A percentile compares a stretch with the other conserved stretches of the same genome.
Evolutionary conservation across 805 yeast genomes (phyloP).

Genomic region (Maudiozyma barnettii): DNA sequence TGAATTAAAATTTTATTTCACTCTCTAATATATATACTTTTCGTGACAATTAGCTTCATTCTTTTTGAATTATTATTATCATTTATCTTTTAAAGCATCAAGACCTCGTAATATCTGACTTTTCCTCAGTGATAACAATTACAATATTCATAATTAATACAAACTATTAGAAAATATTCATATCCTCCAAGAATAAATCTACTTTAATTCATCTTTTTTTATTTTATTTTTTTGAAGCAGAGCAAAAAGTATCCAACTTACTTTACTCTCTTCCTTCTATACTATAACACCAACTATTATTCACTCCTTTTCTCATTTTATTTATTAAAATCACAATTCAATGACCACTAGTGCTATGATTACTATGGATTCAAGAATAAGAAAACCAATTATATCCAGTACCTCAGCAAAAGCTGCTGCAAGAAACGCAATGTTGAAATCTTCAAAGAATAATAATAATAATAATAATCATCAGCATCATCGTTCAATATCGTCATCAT

Average conservation of each 20-base stretch:
- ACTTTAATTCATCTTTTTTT: too few relatives aligned
- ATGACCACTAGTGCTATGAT: conserved; percentile 1
- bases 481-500: background rate
- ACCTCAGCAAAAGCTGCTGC: conserved; percentile 22
- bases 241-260: background rate
- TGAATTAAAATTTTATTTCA: too few relatives aligned
- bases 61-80: too few relatives aligned
- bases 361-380: conserved; percentile 1
- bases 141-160: too few relatives aligned
- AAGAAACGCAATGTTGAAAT: conserved; percentile 17
- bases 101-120: too few relatives aligned
- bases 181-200: too few relatives aligned
- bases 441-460: background rate
- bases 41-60: too few relatives aligned
- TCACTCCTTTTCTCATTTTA: conserved; percentile 11
- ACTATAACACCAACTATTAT: conserved; percentile 12
- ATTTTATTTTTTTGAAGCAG: too few relatives aligned
- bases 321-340: background rate
- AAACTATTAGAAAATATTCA: too few relatives aligned
- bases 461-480: background rate
- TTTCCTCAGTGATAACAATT: too few relatives aligned
- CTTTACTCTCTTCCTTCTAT: background rate
- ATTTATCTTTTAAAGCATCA: too few relatives aligned
- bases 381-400: conserved; percentile 8
- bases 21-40: too few relatives aligned